Percentiles rank a stretch among this genome's conserved stretches.
These are phyloP conservation scores for Angomonas ambiguus DNA, from an alignment of 208 protist species.

Conservation along the genomic window DNA sequence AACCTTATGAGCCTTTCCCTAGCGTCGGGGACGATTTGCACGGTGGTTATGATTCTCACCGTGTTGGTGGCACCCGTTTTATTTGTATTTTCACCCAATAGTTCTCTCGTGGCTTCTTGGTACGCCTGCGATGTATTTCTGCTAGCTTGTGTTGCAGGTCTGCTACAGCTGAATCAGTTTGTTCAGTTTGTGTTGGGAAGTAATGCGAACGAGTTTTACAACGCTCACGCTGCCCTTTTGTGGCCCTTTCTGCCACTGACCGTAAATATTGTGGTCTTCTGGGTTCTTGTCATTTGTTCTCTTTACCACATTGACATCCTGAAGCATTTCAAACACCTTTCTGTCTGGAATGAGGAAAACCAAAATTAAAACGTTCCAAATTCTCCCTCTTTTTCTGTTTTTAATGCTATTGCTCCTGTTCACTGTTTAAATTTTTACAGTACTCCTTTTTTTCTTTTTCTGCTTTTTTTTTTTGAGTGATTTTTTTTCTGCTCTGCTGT, in stretches of 20 bases:
- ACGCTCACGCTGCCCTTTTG: slow-evolving; percentile 37
- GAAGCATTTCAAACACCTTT: too few species aligned
- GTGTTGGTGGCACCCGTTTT: slow-evolving; percentile 39
- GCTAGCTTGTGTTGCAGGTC: slow-evolving; percentile 77
- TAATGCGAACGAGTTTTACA: slow-evolving; percentile 37
- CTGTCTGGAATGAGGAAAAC: too few species aligned
- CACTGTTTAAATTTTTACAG: background rate
- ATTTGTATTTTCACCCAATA: slow-evolving; percentile 22
- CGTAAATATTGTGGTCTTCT: background rate
- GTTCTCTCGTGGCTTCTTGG: slow-evolving; percentile 84
- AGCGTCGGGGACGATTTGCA: slow-evolving; percentile 11
- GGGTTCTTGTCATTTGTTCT: background rate
- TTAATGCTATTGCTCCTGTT: background rate
- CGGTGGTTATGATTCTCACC: slow-evolving; percentile 27
- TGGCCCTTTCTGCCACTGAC: slow-evolving; percentile 37
- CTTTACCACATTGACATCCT: too few species aligned
- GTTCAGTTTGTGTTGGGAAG: slow-evolving; percentile 83
- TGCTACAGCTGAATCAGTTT: slow-evolving; percentile 91
- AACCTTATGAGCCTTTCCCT: slow-evolving; percentile 8
- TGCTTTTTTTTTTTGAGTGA: background rate
- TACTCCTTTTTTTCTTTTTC: slow-evolving; percentile 3
- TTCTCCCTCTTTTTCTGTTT: background rate
- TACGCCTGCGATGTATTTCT: slow-evolving; percentile 85
- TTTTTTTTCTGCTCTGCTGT: slow-evolving; percentile 7
- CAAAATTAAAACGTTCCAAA: too few species aligned